Evolutionary conservation across 2,329 filamentous ascomycete species (phyloP).

Genomic region (Cercospora janseana): DNA sequence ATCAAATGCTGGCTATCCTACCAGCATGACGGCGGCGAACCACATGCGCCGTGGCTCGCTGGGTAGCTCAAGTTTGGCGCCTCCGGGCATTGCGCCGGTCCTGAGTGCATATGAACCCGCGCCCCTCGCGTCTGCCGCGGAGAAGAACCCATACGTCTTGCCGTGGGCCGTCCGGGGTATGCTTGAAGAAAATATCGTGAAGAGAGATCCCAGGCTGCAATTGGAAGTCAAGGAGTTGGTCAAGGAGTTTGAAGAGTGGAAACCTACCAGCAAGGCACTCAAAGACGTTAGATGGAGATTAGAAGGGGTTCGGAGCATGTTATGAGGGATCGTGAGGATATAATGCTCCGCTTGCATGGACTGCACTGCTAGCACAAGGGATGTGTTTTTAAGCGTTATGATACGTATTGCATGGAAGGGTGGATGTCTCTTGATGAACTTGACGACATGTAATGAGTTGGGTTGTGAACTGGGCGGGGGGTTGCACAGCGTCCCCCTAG

Average conservation of each 20-base stretch:
- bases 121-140: slow-evolving; percentile 22
- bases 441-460: too few relatives aligned
- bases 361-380: too few relatives aligned
- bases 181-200: slow-evolving; percentile 87
- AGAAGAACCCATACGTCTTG: slow-evolving; percentile 79
- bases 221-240: slow-evolving; percentile 76
- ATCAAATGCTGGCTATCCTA: slow-evolving; percentile 32
- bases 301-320: slow-evolving; percentile 84
- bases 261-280: slow-evolving; percentile 80
- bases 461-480: too few relatives aligned
- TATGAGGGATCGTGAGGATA: slow-evolving; percentile 52
- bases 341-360: too few relatives aligned
- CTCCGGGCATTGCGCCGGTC: slow-evolving; percentile 35
- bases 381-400: too few relatives aligned
- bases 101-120: slow-evolving; percentile 44
- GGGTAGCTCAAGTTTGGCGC: slow-evolving; percentile 20
- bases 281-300: slow-evolving; percentile 95
- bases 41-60: slow-evolving; percentile 36
- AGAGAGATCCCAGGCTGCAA: slow-evolving; percentile 64
- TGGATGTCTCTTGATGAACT: too few relatives aligned
- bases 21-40: slow-evolving; percentile 35
- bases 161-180: slow-evolving; percentile 95
- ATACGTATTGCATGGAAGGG: too few relatives aligned
- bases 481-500: too few relatives aligned
- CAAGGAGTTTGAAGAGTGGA: slow-evolving; percentile 91